Conservation (phyloP, 2,329 filamentous ascomycete genomes). For the Ustilaginoidea virens region DNA sequence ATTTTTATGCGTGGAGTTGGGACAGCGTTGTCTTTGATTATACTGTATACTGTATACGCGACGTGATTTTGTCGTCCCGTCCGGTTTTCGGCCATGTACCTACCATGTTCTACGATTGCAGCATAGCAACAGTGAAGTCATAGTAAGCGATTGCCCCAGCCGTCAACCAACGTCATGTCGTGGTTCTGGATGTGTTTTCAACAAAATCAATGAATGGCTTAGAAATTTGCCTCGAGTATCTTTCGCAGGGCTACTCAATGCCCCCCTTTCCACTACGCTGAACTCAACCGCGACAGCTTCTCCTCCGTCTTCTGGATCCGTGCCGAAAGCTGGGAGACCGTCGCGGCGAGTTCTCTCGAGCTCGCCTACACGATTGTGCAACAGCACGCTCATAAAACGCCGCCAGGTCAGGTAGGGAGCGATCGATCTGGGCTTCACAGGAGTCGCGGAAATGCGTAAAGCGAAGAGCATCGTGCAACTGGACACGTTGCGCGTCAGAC, state of each 20-base stretch:
- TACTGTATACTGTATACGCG: too few relatives aligned
- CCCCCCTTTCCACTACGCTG: constrained; percentile 10
- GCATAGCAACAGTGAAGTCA: too few relatives aligned
- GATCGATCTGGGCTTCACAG: constrained; percentile 11
- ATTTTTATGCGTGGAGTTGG: too few relatives aligned
- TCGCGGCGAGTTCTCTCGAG: constrained; percentile 11
- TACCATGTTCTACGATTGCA: too few relatives aligned
- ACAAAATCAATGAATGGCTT: too few relatives aligned
- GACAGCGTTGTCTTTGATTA: too few relatives aligned
- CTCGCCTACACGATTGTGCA: constrained; percentile 9
- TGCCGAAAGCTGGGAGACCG: constrained; percentile 13
- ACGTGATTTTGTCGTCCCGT: too few relatives aligned
- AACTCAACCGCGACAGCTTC: constrained; percentile 7
- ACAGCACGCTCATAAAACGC: constrained; percentile 8
- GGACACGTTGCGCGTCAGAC: constrained; percentile 9
- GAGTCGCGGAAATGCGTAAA: constrained; percentile 12
- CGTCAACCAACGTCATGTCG: too few relatives aligned
- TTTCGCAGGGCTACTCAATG: constrained; percentile 7
- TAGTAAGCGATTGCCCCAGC: too few relatives aligned
- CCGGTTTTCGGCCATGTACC: too few relatives aligned
- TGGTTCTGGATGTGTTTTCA: too few relatives aligned
- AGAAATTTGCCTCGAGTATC: constrained; percentile 8
- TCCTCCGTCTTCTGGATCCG: constrained; percentile 14
- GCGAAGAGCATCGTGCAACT: constrained; percentile 10
- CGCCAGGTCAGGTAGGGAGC: constrained; percentile 8